Percentiles rank a stretch among this genome's conserved stretches.
These are phyloP conservation scores for Verbascum thapsus DNA, from an alignment of 257 asterid species.

Conservation along the genomic window DNA sequence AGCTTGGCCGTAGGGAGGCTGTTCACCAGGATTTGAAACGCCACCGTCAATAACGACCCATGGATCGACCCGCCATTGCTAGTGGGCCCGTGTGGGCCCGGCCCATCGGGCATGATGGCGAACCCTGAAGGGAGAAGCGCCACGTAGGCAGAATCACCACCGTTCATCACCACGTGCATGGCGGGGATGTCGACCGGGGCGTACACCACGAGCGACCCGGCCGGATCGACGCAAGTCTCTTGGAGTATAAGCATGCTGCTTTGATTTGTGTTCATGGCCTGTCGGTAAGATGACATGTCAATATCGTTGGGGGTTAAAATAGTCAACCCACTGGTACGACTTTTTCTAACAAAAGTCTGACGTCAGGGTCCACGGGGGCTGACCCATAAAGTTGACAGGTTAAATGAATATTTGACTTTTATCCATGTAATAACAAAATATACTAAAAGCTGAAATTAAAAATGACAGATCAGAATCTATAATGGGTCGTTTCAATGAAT, in stretches of 20 bases:
- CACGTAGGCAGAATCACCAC: conserved; percentile 92
- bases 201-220: conserved; percentile 90
- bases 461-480: conserved; percentile 22
- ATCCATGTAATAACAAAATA: not conserved
- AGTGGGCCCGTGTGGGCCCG: conserved; percentile 47
- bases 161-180: conserved; percentile 93
- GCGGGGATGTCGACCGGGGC: conserved; percentile 99
- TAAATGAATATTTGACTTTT: conserved; percentile 58
- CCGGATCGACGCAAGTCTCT: conserved; percentile 80
- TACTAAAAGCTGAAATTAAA: conserved; percentile 7
- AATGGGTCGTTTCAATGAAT: conserved; percentile 21
- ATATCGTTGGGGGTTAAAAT: no score
- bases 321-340: conserved; percentile 17
- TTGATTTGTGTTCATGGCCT: conserved; percentile 76
- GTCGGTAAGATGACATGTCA: not conserved
- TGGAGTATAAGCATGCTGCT: conserved; percentile 87
- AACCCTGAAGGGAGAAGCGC: conserved; percentile 92
- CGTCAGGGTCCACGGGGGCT: conserved; percentile 32
- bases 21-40: conserved; percentile 86
- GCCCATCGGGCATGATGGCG: conserved; percentile 84
- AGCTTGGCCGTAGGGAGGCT: conserved; percentile 85
- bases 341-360: conserved; percentile 23
- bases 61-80: conserved; percentile 40
- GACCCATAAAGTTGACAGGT: conserved; percentile 39
- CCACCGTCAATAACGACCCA: conserved; percentile 80